phyloP scores from a whole-genome alignment of 179 eudicot species.

The Beta lomatogona region DNA sequence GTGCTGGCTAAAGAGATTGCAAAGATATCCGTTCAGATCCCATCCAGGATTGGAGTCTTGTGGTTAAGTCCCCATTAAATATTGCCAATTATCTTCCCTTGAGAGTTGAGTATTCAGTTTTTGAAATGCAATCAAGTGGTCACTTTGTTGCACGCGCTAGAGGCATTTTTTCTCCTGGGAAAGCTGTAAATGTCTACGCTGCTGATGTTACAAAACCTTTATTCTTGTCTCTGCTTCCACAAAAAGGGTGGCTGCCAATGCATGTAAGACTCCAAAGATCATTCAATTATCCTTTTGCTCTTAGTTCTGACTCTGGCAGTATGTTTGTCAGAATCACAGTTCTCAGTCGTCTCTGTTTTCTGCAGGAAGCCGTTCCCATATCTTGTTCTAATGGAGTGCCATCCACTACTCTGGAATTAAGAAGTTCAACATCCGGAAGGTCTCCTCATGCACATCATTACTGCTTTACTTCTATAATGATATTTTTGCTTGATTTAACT shows the following conservation, averaged over 20 bases:
- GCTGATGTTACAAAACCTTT: constrained; percentile 80
- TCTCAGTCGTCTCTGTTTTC: constrained; percentile 21
- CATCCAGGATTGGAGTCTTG: constrained; percentile 89
- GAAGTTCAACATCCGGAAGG: constrained; percentile 91
- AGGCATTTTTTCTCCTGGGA: constrained; percentile 77
- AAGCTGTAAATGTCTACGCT: constrained; percentile 69
- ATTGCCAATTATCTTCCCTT: constrained; percentile 87
- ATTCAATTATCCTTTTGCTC: constrained; percentile 7
- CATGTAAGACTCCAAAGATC: constrained; percentile 50
- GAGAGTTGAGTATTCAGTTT: constrained; percentile 79
- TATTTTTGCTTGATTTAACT: constrained; percentile 1
- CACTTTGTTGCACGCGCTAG: constrained; percentile 70
- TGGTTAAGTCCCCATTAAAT: constrained; percentile 75
- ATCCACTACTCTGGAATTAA: constrained; percentile 59
- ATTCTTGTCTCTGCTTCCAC: constrained; percentile 81
- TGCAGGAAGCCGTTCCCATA: constrained; percentile 83
- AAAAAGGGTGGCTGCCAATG: constrained; percentile 87
- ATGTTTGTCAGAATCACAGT: not conserved
- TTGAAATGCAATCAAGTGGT: constrained; percentile 83
- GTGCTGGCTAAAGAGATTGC: constrained; percentile 85
- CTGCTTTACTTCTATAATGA: constrained; percentile 17
- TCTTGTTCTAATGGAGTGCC: constrained; percentile 64
- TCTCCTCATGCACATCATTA: constrained; percentile 21
- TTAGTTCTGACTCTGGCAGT: constrained; percentile 2
- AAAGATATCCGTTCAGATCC: constrained; percentile 83